phyloP scores from a whole-genome alignment of 2,329 filamentous ascomycete genomes.

The Triangularia setosa region DNA sequence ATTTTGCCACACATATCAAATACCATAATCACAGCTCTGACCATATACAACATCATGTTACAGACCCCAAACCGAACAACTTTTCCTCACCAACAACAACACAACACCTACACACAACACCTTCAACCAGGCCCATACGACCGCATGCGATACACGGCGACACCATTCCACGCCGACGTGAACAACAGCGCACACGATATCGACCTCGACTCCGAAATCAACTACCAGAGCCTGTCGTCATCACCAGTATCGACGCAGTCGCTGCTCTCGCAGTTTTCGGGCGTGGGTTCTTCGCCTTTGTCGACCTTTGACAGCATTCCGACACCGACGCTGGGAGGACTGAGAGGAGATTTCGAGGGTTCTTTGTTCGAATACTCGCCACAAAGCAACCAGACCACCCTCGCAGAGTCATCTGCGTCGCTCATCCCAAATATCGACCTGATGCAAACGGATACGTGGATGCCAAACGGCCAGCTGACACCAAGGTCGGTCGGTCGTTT shows the following conservation, averaged over 20 bases:
- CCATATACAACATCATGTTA: constrained; percentile 14
- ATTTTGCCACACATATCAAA: constrained; percentile 18
- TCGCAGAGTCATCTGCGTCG: constrained; percentile 28
- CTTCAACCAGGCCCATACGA: constrained; percentile 7
- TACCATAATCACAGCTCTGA: not conserved
- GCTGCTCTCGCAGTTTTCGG: constrained; percentile 25
- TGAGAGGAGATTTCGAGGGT: constrained; percentile 18
- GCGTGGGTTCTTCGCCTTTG: constrained; percentile 24
- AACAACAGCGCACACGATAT: constrained; percentile 19
- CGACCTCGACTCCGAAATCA: constrained; percentile 24
- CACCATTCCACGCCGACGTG: constrained; percentile 16
- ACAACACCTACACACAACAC: constrained; percentile 26
- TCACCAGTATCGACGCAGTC: constrained; percentile 31
- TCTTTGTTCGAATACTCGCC: constrained; percentile 23
- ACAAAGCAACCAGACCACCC: constrained; percentile 20
- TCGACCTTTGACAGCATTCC: constrained; percentile 34
- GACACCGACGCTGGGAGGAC: constrained; percentile 24
- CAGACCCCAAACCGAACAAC: constrained; percentile 14
- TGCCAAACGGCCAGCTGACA: constrained; percentile 35
- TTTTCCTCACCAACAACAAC: constrained; percentile 17
- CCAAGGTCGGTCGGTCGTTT: constrained; percentile 37
- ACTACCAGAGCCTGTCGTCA: constrained; percentile 27
- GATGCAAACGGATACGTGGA: constrained; percentile 43
- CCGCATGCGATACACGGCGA: constrained; percentile 7
- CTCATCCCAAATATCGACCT: constrained; percentile 24